These are phyloP conservation scores for Aspergillus awamori DNA, from an alignment of 2,329 filamentous ascomycete species.

Conservation along the genomic window DNA sequence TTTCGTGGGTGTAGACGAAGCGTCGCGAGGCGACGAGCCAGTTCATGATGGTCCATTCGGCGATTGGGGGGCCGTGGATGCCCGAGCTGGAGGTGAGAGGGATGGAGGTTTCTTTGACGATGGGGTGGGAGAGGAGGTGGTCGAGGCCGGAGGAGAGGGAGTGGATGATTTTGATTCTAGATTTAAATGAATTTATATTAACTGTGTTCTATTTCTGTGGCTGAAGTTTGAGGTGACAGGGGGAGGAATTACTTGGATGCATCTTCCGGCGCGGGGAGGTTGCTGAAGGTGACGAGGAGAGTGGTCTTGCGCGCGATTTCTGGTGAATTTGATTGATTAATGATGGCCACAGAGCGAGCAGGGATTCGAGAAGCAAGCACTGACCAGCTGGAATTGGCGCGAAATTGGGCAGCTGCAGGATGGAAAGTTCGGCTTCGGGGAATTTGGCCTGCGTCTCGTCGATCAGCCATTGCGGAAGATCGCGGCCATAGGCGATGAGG, in stretches of 20 bases:
- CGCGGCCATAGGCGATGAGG: conserved; percentile 26
- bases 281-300: conserved; percentile 29
- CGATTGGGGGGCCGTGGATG: conserved; percentile 66
- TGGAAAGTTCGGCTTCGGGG: conserved; percentile 26
- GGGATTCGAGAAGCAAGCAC: neutral
- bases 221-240: neutral
- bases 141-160: conserved; percentile 62
- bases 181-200: neutral
- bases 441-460: conserved; percentile 27
- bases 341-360: neutral
- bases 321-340: conserved; percentile 6
- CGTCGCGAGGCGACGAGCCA: conserved; percentile 60
- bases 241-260: conserved; percentile 26
- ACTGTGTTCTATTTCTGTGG: conserved; percentile 8
- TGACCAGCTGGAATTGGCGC: conserved; percentile 29
- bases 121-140: conserved; percentile 55
- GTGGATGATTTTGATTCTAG: conserved; percentile 55
- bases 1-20: conserved; percentile 58
- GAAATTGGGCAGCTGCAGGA: conserved; percentile 16
- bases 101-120: conserved; percentile 57
- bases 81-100: conserved; percentile 58
- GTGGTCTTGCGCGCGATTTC: conserved; percentile 30
- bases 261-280: conserved; percentile 33
- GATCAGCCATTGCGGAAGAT: conserved; percentile 21
- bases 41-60: conserved; percentile 69